Evolutionary conservation across 768 basidiomycete genomes (phyloP).

Genomic region (Amanita molliuscula): DNA sequence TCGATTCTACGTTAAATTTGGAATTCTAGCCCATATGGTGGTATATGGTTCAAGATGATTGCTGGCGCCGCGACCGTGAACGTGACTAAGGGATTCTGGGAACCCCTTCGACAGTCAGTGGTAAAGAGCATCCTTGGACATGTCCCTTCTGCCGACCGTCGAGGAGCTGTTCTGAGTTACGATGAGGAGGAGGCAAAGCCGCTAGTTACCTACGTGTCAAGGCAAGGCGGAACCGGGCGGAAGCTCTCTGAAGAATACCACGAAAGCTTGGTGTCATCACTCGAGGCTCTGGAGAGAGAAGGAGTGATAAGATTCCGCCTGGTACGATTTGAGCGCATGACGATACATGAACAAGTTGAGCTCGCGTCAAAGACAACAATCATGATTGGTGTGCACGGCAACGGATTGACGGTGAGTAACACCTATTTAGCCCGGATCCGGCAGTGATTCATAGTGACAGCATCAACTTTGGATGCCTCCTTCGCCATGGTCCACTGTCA

Average conservation of each 20-base stretch:
- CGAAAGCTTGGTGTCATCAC: slow-evolving; percentile 31
- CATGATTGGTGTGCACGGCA: slow-evolving; percentile 58
- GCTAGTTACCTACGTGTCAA: slow-evolving; percentile 46
- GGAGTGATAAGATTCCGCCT: slow-evolving; percentile 42
- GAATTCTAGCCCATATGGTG: slow-evolving; percentile 15
- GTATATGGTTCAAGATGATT: slow-evolving; percentile 27
- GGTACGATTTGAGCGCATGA: slow-evolving; percentile 28
- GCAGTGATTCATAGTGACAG: slow-evolving; percentile 6
- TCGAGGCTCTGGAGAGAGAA: slow-evolving; percentile 38
- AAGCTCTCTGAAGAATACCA: slow-evolving; percentile 38
- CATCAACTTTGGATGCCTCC: slow-evolving; percentile 62
- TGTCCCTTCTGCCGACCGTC: slow-evolving; percentile 14
- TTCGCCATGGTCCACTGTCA: slow-evolving; percentile 49
- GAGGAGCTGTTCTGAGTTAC: slow-evolving; percentile 9
- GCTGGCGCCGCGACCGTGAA: slow-evolving; percentile 22
- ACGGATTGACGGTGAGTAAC: slow-evolving; percentile 44
- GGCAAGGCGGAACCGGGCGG: slow-evolving; percentile 33
- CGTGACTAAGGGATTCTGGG: slow-evolving; percentile 22
- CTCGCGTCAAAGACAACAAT: slow-evolving; percentile 55
- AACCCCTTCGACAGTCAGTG: slow-evolving; percentile 21
- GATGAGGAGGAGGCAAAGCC: slow-evolving; percentile 14
- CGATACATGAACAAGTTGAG: slow-evolving; percentile 53
- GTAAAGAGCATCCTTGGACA: slow-evolving; percentile 23
- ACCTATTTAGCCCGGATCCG: neutral
- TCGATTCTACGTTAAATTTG: neutral